Evolutionary conservation across 106 monocot species (phyloP).

Genomic region (Alisma plantagoaquatica): DNA sequence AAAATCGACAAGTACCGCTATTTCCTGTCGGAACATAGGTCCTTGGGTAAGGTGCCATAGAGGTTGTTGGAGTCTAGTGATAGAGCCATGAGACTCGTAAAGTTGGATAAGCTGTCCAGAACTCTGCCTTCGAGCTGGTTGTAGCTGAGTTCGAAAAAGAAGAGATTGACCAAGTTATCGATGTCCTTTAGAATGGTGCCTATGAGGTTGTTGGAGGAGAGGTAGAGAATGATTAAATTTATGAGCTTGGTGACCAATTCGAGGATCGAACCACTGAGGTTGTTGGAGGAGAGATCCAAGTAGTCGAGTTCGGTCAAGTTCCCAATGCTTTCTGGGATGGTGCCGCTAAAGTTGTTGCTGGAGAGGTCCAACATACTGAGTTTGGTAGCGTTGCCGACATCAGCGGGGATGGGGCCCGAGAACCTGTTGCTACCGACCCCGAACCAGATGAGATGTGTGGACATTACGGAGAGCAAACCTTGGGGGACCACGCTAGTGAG

Average conservation of each 20-base stretch:
- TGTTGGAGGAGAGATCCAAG: conserved; percentile 53
- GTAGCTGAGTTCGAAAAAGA: too few species aligned
- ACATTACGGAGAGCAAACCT: conserved; percentile 30
- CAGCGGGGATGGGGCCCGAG: conserved; percentile 25
- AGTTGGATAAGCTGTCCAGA: too few species aligned
- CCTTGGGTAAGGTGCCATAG: not conserved
- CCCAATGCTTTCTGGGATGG: conserved; percentile 43
- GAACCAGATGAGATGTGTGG: conserved; percentile 22
- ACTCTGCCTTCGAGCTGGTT: too few species aligned
- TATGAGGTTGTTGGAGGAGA: conserved; percentile 54
- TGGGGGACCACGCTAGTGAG: conserved; percentile 52
- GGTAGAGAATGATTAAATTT: conserved; percentile 54
- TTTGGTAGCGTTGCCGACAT: conserved; percentile 17
- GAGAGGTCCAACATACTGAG: conserved; percentile 41
- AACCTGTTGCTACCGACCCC: conserved; percentile 39
- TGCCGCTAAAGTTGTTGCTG: conserved; percentile 28
- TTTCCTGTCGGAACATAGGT: not conserved
- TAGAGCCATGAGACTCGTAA: conserved; percentile 32
- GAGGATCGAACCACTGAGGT: conserved; percentile 47
- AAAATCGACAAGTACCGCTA: conserved; percentile 5
- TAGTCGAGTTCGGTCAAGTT: conserved; percentile 26
- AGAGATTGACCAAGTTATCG: conserved; percentile 62
- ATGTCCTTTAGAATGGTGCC: conserved; percentile 56
- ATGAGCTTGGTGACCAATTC: conserved; percentile 31
- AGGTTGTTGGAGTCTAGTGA: not conserved